These are phyloP conservation scores for Xerocomellus chrysenteron DNA, from an alignment of 768 basidiomycete genomes.

Conservation along the genomic window DNA sequence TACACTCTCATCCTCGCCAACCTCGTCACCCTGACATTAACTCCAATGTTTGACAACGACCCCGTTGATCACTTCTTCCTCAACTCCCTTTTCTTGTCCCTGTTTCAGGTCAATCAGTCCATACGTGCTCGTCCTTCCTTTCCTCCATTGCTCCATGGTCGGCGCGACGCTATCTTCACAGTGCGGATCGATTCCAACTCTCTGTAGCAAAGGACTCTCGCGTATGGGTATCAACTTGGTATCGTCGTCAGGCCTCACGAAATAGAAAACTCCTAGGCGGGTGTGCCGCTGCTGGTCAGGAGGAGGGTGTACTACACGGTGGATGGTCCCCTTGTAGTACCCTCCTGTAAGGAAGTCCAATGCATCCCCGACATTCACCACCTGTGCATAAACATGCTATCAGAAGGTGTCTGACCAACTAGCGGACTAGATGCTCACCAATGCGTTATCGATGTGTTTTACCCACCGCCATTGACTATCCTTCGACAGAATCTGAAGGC, in stretches of 20 bases:
- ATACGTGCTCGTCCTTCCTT: conserved; percentile 49
- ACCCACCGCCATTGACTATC: conserved; percentile 60
- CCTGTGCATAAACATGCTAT: conserved; percentile 33
- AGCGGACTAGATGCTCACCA: conserved; percentile 35
- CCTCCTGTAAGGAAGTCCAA: conserved; percentile 62
- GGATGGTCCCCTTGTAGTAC: conserved; percentile 58
- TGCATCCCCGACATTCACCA: conserved; percentile 59
- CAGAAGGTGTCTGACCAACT: background rate
- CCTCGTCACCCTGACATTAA: conserved; percentile 20
- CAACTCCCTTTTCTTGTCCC: conserved; percentile 41
- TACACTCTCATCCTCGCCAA: background rate
- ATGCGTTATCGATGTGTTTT: conserved; percentile 56
- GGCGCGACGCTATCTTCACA: conserved; percentile 44
- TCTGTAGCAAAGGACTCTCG: conserved; percentile 49
- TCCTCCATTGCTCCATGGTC: conserved; percentile 54
- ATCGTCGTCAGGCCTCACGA: conserved; percentile 50
- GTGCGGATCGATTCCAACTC: conserved; percentile 39
- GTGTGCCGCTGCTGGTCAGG: conserved; percentile 47
- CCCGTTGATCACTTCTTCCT: conserved; percentile 56
- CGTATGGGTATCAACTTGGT: conserved; percentile 44
- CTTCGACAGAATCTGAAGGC: conserved; percentile 52
- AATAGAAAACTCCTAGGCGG: conserved; percentile 61
- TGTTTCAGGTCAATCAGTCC: conserved; percentile 46
- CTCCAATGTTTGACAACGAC: conserved; percentile 59
- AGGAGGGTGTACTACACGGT: conserved; percentile 63